These are phyloP conservation scores for Coleophoma eucalyptorum DNA, from an alignment of 2,329 filamentous ascomycete genomes.

Conservation along the genomic window DNA sequence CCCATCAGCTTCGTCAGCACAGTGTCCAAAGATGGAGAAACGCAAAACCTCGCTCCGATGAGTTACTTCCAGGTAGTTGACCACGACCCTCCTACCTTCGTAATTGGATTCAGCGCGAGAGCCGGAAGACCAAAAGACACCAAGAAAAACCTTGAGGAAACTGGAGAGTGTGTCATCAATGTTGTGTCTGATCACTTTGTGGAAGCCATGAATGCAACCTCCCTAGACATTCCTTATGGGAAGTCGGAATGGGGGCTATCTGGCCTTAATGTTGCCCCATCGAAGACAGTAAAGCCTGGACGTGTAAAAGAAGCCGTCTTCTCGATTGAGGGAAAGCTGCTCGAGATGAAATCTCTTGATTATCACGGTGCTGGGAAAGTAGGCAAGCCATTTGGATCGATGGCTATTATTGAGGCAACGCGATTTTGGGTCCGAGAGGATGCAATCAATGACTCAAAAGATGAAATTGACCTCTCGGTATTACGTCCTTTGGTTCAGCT, in stretches of 20 bases:
- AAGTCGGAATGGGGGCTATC: constrained; percentile 70
- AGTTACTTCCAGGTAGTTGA: constrained; percentile 59
- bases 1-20: constrained; percentile 56
- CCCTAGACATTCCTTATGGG: constrained; percentile 49
- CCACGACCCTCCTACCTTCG: constrained; percentile 60
- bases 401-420: constrained; percentile 78
- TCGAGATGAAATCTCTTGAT: constrained; percentile 61
- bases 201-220: constrained; percentile 60
- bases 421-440: constrained; percentile 89
- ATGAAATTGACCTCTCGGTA: constrained; percentile 67
- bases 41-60: constrained; percentile 58
- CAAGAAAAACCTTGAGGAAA: constrained; percentile 51
- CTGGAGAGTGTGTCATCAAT: constrained; percentile 56
- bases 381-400: constrained; percentile 69
- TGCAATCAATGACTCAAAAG: constrained; percentile 74
- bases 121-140: constrained; percentile 55
- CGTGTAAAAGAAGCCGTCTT: constrained; percentile 82
- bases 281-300: constrained; percentile 64
- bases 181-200: constrained; percentile 73
- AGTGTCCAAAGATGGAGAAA: constrained; percentile 45
- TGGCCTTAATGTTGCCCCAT: constrained; percentile 67
- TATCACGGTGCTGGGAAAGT: constrained; percentile 69
- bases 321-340: constrained; percentile 72
- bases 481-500: constrained; percentile 75
- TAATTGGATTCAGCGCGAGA: constrained; percentile 53